Evolutionary conservation across 495 filamentous ascomycete species (phyloP), one percentile per base, ranked within the genome.

Genomic region (Xylaria intraflava): DNA sequence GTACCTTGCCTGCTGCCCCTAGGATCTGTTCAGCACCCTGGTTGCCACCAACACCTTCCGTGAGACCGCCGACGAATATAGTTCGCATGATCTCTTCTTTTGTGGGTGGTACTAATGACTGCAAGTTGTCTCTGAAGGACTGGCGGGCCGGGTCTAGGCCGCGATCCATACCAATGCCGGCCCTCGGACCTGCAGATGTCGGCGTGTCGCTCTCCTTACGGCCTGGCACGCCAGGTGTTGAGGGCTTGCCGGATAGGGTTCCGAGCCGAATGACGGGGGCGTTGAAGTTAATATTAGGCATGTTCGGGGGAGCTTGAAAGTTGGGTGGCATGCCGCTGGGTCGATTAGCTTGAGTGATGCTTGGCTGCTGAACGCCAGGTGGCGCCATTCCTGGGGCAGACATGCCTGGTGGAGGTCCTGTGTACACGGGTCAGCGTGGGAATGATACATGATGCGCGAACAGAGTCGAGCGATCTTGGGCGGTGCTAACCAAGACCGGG

Each of bases 241-340:
- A 69, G 33, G 85, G 75, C 63, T 90, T 89, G 22, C 79, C 66
- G 5, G 82, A 79, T 2, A 79, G 82, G 35, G 80, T 78, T 9
- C 92, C 92, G 31, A 99, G 78, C 22, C 93, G 88, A 68, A 99
- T 97, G 31, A 97, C 92, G 45, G 94, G 90, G 17, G 93, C 94
- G 66, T 86, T 93, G 72, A 96, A 95, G 72, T 99, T 96, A 73
- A 98, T 96, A 69, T 95, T 93, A 8, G 93, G 90, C 77, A 96
- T 86, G 65, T 93, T 95, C 39, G 89, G 74, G 20, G 91, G 92
- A 20, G 89, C 82, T 75, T 95, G 90, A 67, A 96, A 96, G 66
- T 85, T 86, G 27, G 86, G 74, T 51, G 88, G 87, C 58, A 94
- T 84, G 57, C 85, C 86, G 55, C 80, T 84, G 59, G 87, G 87